Conservation (phyloP, 805 yeast species). For the Saturnispora mendoncae region DNA sequence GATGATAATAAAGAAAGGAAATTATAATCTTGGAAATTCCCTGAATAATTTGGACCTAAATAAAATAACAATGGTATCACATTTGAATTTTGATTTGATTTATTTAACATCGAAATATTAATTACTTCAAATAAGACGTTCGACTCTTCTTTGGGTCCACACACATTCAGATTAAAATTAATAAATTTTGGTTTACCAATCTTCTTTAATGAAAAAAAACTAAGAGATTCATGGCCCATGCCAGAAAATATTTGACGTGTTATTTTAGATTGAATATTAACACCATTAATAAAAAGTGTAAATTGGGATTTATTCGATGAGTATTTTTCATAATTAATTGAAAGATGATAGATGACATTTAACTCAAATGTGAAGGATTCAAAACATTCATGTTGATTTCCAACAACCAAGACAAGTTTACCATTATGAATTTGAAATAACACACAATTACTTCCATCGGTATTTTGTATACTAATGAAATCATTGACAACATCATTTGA, state of each 20-base stretch:
- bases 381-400: background rate
- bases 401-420: background rate
- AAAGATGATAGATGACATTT: slow-evolving; percentile 1
- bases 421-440: background rate
- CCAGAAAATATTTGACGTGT: background rate
- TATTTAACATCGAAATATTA: slow-evolving; percentile 23
- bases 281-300: slow-evolving; percentile 1
- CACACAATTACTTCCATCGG: too few relatives aligned
- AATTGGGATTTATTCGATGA: slow-evolving; percentile 1
- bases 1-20: slow-evolving; percentile 27
- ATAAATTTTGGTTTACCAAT: background rate
- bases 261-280: slow-evolving; percentile 2
- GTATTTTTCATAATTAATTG: background rate
- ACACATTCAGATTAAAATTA: background rate
- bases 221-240: background rate
- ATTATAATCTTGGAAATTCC: slow-evolving; percentile 32
- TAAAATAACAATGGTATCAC: slow-evolving; percentile 8
- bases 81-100: slow-evolving; percentile 19
- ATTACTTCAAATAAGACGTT: slow-evolving; percentile 2
- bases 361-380: slow-evolving; percentile 8
- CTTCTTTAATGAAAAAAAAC: slow-evolving; percentile 3
- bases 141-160: background rate
- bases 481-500: background rate
- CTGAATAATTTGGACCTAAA: slow-evolving; percentile 44
- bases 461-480: too few relatives aligned